These are phyloP conservation scores for Zalaria sp. DNA, from an alignment of 2,329 filamentous ascomycete genomes.

Conservation along the genomic window DNA sequence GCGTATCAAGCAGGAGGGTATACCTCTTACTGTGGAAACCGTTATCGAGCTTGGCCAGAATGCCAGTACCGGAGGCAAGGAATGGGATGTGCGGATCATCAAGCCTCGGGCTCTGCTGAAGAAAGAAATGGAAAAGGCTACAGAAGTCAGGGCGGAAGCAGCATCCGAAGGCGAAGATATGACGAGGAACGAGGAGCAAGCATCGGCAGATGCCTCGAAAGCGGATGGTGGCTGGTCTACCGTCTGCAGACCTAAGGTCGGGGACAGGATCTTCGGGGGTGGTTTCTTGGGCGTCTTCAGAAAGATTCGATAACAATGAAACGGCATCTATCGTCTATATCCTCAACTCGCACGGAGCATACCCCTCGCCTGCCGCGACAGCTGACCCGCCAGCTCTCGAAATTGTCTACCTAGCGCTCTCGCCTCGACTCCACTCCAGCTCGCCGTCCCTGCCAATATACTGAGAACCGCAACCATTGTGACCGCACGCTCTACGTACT, in stretches of 20 bases:
- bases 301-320: slow-evolving; percentile 8
- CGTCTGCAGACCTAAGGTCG: slow-evolving; percentile 25
- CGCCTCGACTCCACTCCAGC: too few relatives aligned
- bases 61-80: slow-evolving; percentile 38
- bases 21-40: slow-evolving; percentile 45
- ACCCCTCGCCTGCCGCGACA: too few relatives aligned
- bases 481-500: too few relatives aligned
- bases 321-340: too few relatives aligned
- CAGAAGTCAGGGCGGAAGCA: neutral
- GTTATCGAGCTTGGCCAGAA: slow-evolving; percentile 43
- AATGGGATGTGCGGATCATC: slow-evolving; percentile 49
- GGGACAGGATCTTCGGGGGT: slow-evolving; percentile 21
- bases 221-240: slow-evolving; percentile 11
- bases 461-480: too few relatives aligned
- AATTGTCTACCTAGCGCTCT: too few relatives aligned
- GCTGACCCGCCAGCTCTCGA: too few relatives aligned
- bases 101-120: slow-evolving; percentile 20
- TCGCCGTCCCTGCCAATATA: too few relatives aligned
- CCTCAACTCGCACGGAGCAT: too few relatives aligned
- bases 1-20: slow-evolving; percentile 35
- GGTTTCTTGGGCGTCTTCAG: slow-evolving; percentile 23
- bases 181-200: neutral
- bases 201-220: slow-evolving; percentile 1
- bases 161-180: slow-evolving; percentile 1
- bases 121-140: slow-evolving; percentile 2